Evolutionary conservation across 345 rosid species (phyloP).

Genomic region (Populus ilicifolia): DNA sequence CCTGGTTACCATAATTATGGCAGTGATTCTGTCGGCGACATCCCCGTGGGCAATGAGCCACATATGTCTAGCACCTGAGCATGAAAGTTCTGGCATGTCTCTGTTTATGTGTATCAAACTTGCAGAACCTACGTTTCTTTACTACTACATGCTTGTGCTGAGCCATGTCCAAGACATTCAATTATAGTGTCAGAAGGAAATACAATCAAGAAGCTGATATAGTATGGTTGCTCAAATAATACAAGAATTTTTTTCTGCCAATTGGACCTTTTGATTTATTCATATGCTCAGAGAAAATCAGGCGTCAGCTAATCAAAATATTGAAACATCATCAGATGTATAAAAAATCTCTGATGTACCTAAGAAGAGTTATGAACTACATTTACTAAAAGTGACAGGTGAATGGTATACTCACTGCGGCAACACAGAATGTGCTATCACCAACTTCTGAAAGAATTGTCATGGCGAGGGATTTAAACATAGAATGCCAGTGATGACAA

Average conservation of each 20-base stretch:
- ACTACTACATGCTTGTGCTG: background rate
- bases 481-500: too few species aligned
- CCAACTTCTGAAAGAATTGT: slow-evolving; percentile 9
- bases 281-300: too few species aligned
- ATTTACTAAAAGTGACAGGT: too few species aligned
- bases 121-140: background rate
- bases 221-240: too few species aligned
- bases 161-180: background rate
- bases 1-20: slow-evolving; percentile 14
- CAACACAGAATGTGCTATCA: slow-evolving; percentile 7
- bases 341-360: too few species aligned
- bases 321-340: too few species aligned
- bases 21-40: background rate
- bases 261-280: too few species aligned
- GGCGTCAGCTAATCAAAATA: too few species aligned
- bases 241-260: too few species aligned
- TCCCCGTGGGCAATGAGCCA: background rate
- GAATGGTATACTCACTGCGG: background rate
- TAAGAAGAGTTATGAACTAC: too few species aligned
- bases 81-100: background rate
- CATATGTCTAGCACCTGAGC: background rate
- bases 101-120: background rate
- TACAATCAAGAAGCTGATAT: too few species aligned
- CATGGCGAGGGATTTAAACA: background rate
- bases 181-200: too few species aligned